Base-by-base conservation (phyloP, 495 filamentous ascomycete species). In the Parathielavia hyrcaniae region DNA sequence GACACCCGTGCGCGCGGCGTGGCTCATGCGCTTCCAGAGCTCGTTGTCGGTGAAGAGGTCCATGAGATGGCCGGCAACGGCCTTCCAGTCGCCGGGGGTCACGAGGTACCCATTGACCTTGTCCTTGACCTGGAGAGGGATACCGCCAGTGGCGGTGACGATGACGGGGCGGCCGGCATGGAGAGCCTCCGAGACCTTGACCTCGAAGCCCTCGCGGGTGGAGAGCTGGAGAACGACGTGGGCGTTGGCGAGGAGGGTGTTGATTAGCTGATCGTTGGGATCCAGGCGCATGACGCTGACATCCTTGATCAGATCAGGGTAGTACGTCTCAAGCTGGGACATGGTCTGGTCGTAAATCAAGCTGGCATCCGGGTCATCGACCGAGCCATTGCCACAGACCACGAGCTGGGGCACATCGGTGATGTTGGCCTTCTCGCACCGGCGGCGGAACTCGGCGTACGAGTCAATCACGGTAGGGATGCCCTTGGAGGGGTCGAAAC, bases 401-500 rank as follows among this genome's bases (percentile, higher is more conserved):
- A 91, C 71, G 6, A 95, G 78, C 66, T 93, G 90, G 0, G 89
- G 90, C 1, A 83, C 77, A 16, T 75, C 70, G 12, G 71, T 68
- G 22, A 75, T 57, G 13, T 63, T 59, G 3, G 74, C 70, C 46
- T 75, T 71, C 30, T 76, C 65, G 44, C 89, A 78, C 5, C 78
- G 78, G 35, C 76, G 75, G 48, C 87, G 79, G 67, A 95, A 86
- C 64, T 87, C 84, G 11, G 83, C 83, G 60, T 91, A 96, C 10
- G 87, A 82, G 50, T 87, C 82, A 51, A 95, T 76, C 4, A 91
- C 88, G 49, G 89, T 87, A 1, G 84, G 82, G 47, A 93, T 91
- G 26, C 90, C 90, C 73, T 95, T 95, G 40, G 87, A 82, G 0
- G 90, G 90, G 60, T 96, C 90, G 66, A 96, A 96, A 16, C 90